Conservation (phyloP, 2,329 filamentous ascomycete species). For the Boeremia exigua region DNA sequence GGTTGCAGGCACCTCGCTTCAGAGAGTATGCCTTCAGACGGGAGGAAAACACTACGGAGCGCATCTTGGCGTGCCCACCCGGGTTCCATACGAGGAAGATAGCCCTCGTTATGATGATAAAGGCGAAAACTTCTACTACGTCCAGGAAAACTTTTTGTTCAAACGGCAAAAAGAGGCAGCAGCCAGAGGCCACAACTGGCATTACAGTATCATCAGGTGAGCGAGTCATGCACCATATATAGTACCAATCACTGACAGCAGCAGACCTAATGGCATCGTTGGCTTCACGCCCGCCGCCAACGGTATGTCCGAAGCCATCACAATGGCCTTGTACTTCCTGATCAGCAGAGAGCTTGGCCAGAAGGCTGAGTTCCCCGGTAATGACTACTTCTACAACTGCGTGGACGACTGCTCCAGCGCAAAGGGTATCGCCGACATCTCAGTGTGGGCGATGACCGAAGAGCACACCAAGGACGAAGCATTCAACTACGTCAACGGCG, state of each 20-base stretch:
- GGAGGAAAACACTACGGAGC: slow-evolving; percentile 1
- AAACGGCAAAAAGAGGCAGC: neutral
- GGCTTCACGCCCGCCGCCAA: neutral
- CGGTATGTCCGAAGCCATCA: slow-evolving; percentile 3
- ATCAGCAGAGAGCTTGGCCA: neutral
- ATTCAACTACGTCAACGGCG: neutral
- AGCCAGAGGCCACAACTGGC: too few species aligned
- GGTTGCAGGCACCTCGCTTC: neutral
- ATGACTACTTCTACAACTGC: neutral
- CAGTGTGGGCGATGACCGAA: neutral
- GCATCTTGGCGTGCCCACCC: neutral
- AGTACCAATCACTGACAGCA: too few species aligned
- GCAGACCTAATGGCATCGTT: too few species aligned
- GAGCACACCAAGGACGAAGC: neutral
- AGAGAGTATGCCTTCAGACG: neutral
- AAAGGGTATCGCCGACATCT: neutral
- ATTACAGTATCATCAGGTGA: too few species aligned
- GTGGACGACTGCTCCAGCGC: neutral
- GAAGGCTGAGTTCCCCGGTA: neutral
- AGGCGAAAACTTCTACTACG: slow-evolving; percentile 5
- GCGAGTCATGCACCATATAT: too few species aligned
- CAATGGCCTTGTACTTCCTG: slow-evolving; percentile 3
- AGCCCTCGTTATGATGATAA: neutral
- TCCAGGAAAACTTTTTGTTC: slow-evolving; percentile 1
- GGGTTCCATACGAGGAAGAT: neutral